Conservation (phyloP, 169 alveolate genomes). For the Babesia bovis region DNA sequence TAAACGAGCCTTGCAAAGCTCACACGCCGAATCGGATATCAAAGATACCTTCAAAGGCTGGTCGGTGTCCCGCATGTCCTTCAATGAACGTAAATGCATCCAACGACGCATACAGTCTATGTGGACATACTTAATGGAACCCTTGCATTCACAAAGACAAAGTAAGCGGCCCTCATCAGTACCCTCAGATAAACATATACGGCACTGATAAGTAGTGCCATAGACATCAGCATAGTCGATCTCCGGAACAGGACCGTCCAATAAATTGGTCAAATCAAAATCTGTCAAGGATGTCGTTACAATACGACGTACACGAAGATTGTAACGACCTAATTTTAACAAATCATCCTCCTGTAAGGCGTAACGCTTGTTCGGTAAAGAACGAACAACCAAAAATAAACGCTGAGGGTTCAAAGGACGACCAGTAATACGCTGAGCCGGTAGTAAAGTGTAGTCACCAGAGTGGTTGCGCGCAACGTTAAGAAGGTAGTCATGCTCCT, state of each 20-base stretch:
- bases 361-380: constrained; percentile 81
- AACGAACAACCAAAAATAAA: constrained; percentile 88
- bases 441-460: constrained; percentile 68
- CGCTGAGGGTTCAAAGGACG: constrained; percentile 74
- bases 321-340: constrained; percentile 91
- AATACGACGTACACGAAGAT: constrained; percentile 87
- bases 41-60: constrained; percentile 59
- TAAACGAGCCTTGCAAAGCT: constrained; percentile 80
- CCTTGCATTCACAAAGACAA: constrained; percentile 91
- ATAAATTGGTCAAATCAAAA: constrained; percentile 9
- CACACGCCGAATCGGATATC: constrained; percentile 82
- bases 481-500: constrained; percentile 57
- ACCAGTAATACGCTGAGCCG: constrained; percentile 71
- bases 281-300: constrained; percentile 51
- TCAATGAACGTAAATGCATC: constrained; percentile 84
- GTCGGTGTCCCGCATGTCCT: constrained; percentile 75
- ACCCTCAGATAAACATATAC: constrained; percentile 92
- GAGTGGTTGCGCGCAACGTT: constrained; percentile 18
- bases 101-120: constrained; percentile 92
- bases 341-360: constrained; percentile 88
- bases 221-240: constrained; percentile 27
- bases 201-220: constrained; percentile 79
- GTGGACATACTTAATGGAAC: constrained; percentile 92
- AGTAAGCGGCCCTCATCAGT: constrained; percentile 83
- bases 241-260: constrained; percentile 48